phyloP scores from a whole-genome alignment of 441 rosid genomes.

The Populus trichocarpa region DNA sequence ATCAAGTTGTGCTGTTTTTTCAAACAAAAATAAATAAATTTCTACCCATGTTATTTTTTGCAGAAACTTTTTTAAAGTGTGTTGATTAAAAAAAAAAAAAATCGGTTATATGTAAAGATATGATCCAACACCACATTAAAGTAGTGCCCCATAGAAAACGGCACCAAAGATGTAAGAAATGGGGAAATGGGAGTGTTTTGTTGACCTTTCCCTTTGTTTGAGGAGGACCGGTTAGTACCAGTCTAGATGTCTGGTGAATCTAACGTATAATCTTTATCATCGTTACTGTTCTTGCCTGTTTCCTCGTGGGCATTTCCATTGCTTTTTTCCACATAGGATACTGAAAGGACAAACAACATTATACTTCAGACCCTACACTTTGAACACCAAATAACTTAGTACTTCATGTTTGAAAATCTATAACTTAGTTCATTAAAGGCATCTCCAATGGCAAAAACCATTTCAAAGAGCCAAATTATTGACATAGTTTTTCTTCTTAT shows the following conservation, averaged over 20 bases:
- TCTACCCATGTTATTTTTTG: too few species aligned
- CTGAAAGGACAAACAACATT: neutral
- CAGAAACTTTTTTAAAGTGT: too few species aligned
- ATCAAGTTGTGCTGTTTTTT: too few species aligned
- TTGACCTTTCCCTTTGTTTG: neutral
- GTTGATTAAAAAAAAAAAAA: too few species aligned
- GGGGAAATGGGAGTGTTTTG: neutral
- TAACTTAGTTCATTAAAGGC: too few species aligned
- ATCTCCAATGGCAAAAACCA: too few species aligned
- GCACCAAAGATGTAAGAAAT: constrained; percentile 9
- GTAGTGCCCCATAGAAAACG: neutral
- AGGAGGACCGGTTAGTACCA: neutral
- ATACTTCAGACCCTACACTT: neutral
- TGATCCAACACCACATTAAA: neutral
- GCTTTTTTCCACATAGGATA: neutral
- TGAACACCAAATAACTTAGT: neutral
- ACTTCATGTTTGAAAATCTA: too few species aligned
- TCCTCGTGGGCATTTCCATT: too few species aligned
- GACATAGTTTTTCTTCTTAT: too few species aligned
- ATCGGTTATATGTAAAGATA: too few species aligned
- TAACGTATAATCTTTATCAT: neutral
- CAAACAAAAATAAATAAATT: too few species aligned
- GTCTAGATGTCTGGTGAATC: neutral
- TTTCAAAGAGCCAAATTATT: too few species aligned
- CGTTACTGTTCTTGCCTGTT: neutral